Conservation (phyloP, 2,329 filamentous ascomycete species). For the Dactylellina leptospora region DNA sequence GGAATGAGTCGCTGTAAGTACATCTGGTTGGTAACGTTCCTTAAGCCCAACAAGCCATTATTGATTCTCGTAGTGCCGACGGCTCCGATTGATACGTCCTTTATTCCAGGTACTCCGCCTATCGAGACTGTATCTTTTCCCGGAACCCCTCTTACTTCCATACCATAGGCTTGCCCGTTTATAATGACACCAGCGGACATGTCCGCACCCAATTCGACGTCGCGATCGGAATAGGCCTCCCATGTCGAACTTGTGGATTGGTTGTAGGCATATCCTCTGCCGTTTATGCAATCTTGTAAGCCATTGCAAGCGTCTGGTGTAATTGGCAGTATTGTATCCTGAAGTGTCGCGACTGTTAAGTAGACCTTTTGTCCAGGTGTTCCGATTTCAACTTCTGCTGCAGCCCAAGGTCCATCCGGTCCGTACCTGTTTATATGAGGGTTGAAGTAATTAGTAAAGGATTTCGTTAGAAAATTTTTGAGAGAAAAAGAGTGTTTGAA, state of each 20-base stretch:
- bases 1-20: conserved; percentile 41
- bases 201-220: conserved; percentile 33
- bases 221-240: conserved; percentile 23
- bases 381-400: conserved; percentile 42
- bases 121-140: conserved; percentile 40
- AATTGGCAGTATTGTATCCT: conserved; percentile 42
- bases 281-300: conserved; percentile 19
- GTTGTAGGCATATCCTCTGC: conserved; percentile 37
- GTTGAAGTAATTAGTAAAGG: not conserved
- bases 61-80: conserved; percentile 35
- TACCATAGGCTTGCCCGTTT: conserved; percentile 44
- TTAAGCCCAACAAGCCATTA: conserved; percentile 42
- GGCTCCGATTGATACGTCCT: conserved; percentile 35
- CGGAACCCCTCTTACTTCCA: conserved; percentile 30
- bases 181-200: conserved; percentile 40
- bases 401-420: conserved; percentile 45
- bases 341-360: conserved; percentile 44
- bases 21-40: conserved; percentile 43
- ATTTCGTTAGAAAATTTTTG: not conserved
- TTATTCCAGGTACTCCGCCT: conserved; percentile 30
- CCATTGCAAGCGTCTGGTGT: conserved; percentile 45
- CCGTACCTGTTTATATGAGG: conserved; percentile 23
- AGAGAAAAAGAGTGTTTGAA: not conserved
- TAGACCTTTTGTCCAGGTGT: conserved; percentile 44
- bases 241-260: conserved; percentile 39